Base-by-base conservation (phyloP, 495 filamentous ascomycete species). In the Annulohypoxylon maeteangense region DNA sequence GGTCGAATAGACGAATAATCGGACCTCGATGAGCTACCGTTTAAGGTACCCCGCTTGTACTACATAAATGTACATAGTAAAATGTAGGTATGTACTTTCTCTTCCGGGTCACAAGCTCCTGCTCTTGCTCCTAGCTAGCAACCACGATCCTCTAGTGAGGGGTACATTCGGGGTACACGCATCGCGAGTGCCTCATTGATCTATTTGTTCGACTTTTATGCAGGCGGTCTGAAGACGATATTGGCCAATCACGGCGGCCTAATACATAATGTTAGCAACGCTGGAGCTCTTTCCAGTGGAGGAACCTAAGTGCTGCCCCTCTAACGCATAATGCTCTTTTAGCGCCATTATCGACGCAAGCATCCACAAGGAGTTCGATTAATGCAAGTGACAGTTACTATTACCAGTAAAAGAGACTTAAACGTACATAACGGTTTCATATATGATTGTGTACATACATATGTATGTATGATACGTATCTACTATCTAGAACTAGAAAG, bases 331-430 rank as follows among this genome's bases (percentile, higher is more conserved):
- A 48, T 62, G 55, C 10, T 25, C 36, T 50, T 38, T 64, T 67
- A 64, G 64, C 64, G 64, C 34, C 53, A 66, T 23, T 51, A 60
- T 62, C 50, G 69, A 72, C 65, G 51, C 59, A 62, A 65, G 61
- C 62, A 65, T 70, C 67, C 16, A 51, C 23, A 27, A 10, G 18
- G 42, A 23, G 36, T 18, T 58, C 51, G 42, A 34, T 60, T 64
- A 36, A 63, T 72, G 69, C 69, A 67, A 60, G 69, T 72, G 69
- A 67, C 67, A 20, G 16, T 7, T 6, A 18, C n/a, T 18, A 44
- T 44, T 44, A 31, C 50, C 48, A 38, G 54, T 70, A 70, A 47
- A 54, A 65, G 12, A 65, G 12, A 62, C 22, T 53, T 36, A 8
- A 47, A 38, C 23, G 25, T 61, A 34, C 47, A 40, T 68, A 48